These are phyloP conservation scores for Gossypium thurberi DNA, from an alignment of 345 rosid genomes.

Conservation along the genomic window DNA sequence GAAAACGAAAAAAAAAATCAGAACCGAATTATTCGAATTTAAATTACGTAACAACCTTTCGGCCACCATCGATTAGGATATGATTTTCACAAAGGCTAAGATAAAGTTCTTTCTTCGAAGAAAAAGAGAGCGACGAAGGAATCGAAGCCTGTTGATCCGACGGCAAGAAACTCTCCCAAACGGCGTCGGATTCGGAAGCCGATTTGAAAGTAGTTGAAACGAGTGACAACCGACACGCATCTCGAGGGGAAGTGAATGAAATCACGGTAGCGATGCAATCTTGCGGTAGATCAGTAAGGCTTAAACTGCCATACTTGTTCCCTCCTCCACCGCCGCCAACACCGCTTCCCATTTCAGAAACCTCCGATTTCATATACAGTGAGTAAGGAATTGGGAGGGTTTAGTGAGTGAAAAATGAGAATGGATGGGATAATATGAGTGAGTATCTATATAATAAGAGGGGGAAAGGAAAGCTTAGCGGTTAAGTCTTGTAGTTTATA, in stretches of 20 bases:
- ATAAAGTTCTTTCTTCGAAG: slow-evolving; percentile 47
- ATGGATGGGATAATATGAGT: neutral
- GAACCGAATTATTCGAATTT: neutral
- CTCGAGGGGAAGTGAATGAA: slow-evolving; percentile 40
- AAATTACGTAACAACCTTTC: slow-evolving; percentile 27
- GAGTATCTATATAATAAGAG: neutral
- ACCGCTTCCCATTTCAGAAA: neutral
- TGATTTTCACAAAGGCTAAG: slow-evolving; percentile 33
- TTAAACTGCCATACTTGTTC: neutral
- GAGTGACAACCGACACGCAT: slow-evolving; percentile 37
- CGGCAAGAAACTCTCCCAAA: slow-evolving; percentile 61
- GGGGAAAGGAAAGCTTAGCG: neutral
- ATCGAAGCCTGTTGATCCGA: slow-evolving; percentile 26
- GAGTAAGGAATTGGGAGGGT: neutral
- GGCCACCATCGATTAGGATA: slow-evolving; percentile 48
- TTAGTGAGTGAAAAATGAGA: neutral
- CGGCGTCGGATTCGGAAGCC: slow-evolving; percentile 50
- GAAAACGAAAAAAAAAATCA: neutral
- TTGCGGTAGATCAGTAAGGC: slow-evolving; percentile 25
- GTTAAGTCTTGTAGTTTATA: neutral
- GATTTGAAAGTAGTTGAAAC: slow-evolving; percentile 41
- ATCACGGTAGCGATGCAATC: slow-evolving; percentile 43
- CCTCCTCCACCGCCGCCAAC: neutral
- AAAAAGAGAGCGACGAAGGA: slow-evolving; percentile 13
- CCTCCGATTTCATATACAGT: neutral